Conservation (phyloP, 345 rosid genomes). For the Populus deltoides region DNA sequence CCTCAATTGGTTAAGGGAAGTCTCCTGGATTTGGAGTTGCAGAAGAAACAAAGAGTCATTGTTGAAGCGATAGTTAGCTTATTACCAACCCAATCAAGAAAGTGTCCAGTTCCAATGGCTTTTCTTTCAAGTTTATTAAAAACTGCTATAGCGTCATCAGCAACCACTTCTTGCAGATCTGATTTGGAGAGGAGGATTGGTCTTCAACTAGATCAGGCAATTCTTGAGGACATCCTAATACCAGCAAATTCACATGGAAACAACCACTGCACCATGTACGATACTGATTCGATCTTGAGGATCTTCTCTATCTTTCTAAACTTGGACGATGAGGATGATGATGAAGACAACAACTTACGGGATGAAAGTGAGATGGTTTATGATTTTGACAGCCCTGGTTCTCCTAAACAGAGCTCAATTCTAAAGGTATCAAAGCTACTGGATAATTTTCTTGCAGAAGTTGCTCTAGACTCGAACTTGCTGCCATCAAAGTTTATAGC, state of each 20-base stretch:
- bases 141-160: slow-evolving; percentile 65
- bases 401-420: slow-evolving; percentile 92
- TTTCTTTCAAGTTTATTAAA: slow-evolving; percentile 88
- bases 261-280: slow-evolving; percentile 59
- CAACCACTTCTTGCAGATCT: slow-evolving; percentile 63
- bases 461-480: slow-evolving; percentile 76
- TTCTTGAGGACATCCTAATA: slow-evolving; percentile 90
- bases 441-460: slow-evolving; percentile 87
- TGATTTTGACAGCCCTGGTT: slow-evolving; percentile 86
- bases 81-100: slow-evolving; percentile 86
- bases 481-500: slow-evolving; percentile 76
- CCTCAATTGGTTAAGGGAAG: slow-evolving; percentile 58
- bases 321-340: slow-evolving; percentile 80
- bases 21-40: slow-evolving; percentile 54
- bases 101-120: slow-evolving; percentile 83
- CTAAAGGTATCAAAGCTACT: slow-evolving; percentile 87
- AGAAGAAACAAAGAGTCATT: slow-evolving; percentile 70
- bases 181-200: slow-evolving; percentile 89
- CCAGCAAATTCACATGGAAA: slow-evolving; percentile 58
- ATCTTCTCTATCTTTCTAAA: slow-evolving; percentile 84
- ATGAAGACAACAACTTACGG: slow-evolving; percentile 55
- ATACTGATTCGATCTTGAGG: slow-evolving; percentile 77
- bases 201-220: slow-evolving; percentile 93
- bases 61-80: slow-evolving; percentile 74
- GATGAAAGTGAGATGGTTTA: slow-evolving; percentile 80